Base-by-base conservation (phyloP, 805 yeast genomes). In the Peterozyma toletana region DNA sequence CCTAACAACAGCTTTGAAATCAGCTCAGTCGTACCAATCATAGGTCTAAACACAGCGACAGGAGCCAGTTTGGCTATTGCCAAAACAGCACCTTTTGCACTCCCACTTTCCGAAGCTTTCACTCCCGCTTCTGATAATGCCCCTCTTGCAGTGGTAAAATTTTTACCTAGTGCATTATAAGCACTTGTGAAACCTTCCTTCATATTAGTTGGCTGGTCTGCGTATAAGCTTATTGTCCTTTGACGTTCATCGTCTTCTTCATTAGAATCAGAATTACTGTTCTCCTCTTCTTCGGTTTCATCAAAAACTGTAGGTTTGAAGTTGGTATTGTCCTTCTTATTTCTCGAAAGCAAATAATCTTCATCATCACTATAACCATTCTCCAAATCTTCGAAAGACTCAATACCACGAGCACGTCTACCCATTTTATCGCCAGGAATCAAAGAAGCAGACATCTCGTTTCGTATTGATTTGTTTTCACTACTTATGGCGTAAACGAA, bases 21-120 rank as follows among this genome's bases (percentile, higher is more conserved):
- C 0, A 95, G 96, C 58, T 88, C 96, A 0, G 96, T 85, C 0
- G 96, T 88, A 2, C 97, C 98, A 53, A 90, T 88, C 48, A 88
- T 73, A 2, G 97, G 96, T 37, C 96, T 62, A 2, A 90, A 71
- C 13, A 90, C 61, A 15, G 87, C 81, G 13, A 87, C 77, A 0
- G 97, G 97, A 1, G 95, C 78, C 0, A 84, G 87, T 50, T 75
- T 77, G 11, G 86, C 81, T 11, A 88, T 68, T 1, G 87, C 80
- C 15, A 69, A 62, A 0, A 86, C 75, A 0, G 90, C 86, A 4
- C 73, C 82, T 52, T 77, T 82, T 0, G 87, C 78, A 47, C 73
- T 77, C 0, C 78, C 82, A 29, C 83, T 70, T n/a, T 75, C 82
- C 27, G 78, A 69, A 9, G 87, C 75, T 35, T 79, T 83, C 4